phyloP scores from a whole-genome alignment of 257 asterid species.

The Echium plantagineum region DNA sequence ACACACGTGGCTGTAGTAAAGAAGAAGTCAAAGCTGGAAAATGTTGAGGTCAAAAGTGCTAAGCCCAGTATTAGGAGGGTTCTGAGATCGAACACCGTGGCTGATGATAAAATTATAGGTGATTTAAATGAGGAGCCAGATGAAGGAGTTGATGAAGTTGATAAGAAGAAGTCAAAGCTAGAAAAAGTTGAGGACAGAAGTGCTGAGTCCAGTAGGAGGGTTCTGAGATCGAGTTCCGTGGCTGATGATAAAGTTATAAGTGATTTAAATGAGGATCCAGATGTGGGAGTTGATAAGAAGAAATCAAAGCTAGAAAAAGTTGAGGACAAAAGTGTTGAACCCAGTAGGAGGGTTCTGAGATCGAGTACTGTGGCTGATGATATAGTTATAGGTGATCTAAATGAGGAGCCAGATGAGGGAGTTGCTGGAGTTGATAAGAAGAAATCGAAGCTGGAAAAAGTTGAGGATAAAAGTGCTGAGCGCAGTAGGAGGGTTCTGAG shows the following conservation, averaged over 20 bases:
- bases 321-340: constrained; percentile 8
- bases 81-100: too few relatives aligned
- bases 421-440: too few relatives aligned
- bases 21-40: constrained; percentile 7
- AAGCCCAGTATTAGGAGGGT: background rate
- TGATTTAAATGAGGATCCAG: constrained; percentile 14
- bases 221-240: constrained; percentile 65
- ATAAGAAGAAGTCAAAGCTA: too few relatives aligned
- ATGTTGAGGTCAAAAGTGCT: constrained; percentile 5
- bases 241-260: constrained; percentile 19
- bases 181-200: too few relatives aligned
- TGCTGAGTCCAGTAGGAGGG: constrained; percentile 25
- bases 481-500: constrained; percentile 64
- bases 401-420: too few relatives aligned
- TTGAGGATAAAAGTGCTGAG: too few relatives aligned
- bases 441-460: too few relatives aligned
- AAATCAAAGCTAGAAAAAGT: constrained; percentile 2
- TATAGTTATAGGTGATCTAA: constrained; percentile 16
- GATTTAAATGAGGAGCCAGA: too few relatives aligned
- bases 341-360: constrained; percentile 37
- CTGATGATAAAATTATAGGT: too few relatives aligned
- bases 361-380: constrained; percentile 48
- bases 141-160: too few relatives aligned
- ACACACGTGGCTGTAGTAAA: constrained; percentile 10
- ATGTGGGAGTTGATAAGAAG: constrained; percentile 8